phyloP scores from a whole-genome alignment of 2,329 filamentous ascomycete species.

The Cladosporium sphaerospermum region DNA sequence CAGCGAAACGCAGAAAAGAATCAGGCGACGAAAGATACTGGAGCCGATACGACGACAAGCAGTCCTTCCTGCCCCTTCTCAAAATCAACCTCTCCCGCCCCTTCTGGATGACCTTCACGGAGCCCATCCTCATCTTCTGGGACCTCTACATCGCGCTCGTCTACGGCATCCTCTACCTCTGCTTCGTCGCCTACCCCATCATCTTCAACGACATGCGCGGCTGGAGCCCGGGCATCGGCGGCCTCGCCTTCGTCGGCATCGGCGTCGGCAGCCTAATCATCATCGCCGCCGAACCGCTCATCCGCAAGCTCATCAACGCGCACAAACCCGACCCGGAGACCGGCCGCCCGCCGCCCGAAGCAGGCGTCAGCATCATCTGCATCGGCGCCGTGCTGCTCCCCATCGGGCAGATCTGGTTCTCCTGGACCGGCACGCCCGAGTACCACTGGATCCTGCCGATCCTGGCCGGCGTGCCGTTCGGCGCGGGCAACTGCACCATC shows the following conservation, averaged over 20 bases:
- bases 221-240: conserved; percentile 67
- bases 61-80: conserved; percentile 59
- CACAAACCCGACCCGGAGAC: conserved; percentile 71
- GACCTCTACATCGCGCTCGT: conserved; percentile 66
- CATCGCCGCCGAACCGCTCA: conserved; percentile 57
- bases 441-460: conserved; percentile 82
- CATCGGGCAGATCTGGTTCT: conserved; percentile 75
- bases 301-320: conserved; percentile 69
- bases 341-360: conserved; percentile 67
- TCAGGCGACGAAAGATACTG: conserved; percentile 68
- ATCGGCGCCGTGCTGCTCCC: conserved; percentile 69
- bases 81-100: conserved; percentile 72
- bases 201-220: conserved; percentile 70
- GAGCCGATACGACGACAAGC: conserved; percentile 70
- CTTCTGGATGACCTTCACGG: conserved; percentile 68
- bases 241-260: conserved; percentile 72
- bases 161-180: conserved; percentile 82
- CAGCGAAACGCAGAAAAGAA: conserved; percentile 57
- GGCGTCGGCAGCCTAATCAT: conserved; percentile 51
- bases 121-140: conserved; percentile 75
- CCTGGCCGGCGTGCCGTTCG: conserved; percentile 72
- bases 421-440: conserved; percentile 77
- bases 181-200: conserved; percentile 84
- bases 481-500: conserved; percentile 66
- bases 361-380: conserved; percentile 73